Base-by-base conservation (phyloP, 108 stramenopile genomes). In the Cyclotella kingstonii region DNA sequence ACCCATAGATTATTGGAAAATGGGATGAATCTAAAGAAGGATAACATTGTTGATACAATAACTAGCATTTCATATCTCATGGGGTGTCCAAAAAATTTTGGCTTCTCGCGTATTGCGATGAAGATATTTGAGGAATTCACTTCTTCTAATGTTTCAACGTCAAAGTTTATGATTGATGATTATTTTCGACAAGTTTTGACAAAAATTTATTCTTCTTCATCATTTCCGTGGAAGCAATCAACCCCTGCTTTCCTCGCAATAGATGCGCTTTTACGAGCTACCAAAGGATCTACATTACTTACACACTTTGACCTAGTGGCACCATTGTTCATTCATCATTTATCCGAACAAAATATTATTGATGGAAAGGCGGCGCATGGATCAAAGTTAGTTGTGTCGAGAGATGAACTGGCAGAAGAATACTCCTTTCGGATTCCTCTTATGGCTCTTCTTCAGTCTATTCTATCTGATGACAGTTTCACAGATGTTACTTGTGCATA, bases 351-450 rank as follows among this genome's bases (percentile, higher is more conserved):
- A 2, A 51, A 42, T 5, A n/a, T 9, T 15, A 45, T 4, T 11
- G 19, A 33, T 49, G 43, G 40, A 31, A 4, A 27, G 14, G 17
- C 36, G 15, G 56, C 17, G 8, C 23, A 26, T 12, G 17, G 17
- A 5, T 30, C 10, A 15, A 42, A 17, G 25, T 11, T 11, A 17
- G 25, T n/a, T 17, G 8, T 35, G 44, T 8, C 31, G 12, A 41
- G 28, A 9, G 72, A 66, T 38, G 58, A 52, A 41, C 12, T 30
- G 31, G 34, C 49, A n/a, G 73, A 66, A 47, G 65, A 75, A 23
- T 75, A 75, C 51, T 75, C 73, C 9, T 25, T 62, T 6, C 59
- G 73, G 18, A 75, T 75, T 15, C 39, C 60, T 15, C 53, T 75
- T 14, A 75, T 75, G 73, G 38, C 65, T 14, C 27, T 75, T 6